These are phyloP conservation scores for Chaetomium tenue DNA, from an alignment of 495 filamentous ascomycete species.

Conservation along the genomic window DNA sequence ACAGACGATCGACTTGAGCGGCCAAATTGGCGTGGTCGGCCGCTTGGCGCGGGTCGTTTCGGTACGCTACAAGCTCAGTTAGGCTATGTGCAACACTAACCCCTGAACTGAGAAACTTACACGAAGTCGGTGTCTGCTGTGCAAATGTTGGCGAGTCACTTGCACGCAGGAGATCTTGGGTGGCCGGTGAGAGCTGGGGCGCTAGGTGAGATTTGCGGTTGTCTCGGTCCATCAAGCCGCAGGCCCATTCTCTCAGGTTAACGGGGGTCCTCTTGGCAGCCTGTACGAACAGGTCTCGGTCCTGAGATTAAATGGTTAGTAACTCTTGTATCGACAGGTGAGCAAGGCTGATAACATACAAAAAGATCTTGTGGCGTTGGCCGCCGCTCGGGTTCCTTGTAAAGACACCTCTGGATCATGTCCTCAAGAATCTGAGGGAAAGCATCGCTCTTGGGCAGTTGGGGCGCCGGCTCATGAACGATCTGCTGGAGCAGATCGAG, in stretches of 20 bases:
- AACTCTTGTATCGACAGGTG: conserved; percentile 4
- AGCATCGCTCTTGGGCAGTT: conserved; percentile 91
- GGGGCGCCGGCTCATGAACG: conserved; percentile 91
- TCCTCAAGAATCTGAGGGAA: conserved; percentile 93
- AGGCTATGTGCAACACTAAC: conserved; percentile 41
- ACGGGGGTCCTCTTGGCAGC: conserved; percentile 93
- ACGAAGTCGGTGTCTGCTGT: conserved; percentile 58
- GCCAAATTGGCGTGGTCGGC: conserved; percentile 42
- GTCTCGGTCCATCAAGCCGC: conserved; percentile 83
- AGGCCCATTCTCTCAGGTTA: conserved; percentile 84
- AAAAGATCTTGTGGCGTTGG: conserved; percentile 88
- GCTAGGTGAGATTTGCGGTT: conserved; percentile 89
- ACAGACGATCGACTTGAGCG: conserved; percentile 44
- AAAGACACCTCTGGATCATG: conserved; percentile 92
- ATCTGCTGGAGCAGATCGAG: conserved; percentile 95
- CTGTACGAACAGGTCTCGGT: conserved; percentile 87
- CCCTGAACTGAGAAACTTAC: conserved; percentile 64
- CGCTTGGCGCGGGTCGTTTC: conserved; percentile 46
- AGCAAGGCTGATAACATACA: conserved; percentile 43
- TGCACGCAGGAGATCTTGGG: conserved; percentile 56
- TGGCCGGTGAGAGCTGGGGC: conserved; percentile 60
- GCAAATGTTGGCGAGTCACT: conserved; percentile 49
- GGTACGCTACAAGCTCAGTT: conserved; percentile 42
- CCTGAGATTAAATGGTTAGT: conserved; percentile 50
- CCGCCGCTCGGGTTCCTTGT: conserved; percentile 80